These are phyloP conservation scores for Amanita brunnescens DNA, from an alignment of 768 basidiomycete genomes.

Conservation along the genomic window DNA sequence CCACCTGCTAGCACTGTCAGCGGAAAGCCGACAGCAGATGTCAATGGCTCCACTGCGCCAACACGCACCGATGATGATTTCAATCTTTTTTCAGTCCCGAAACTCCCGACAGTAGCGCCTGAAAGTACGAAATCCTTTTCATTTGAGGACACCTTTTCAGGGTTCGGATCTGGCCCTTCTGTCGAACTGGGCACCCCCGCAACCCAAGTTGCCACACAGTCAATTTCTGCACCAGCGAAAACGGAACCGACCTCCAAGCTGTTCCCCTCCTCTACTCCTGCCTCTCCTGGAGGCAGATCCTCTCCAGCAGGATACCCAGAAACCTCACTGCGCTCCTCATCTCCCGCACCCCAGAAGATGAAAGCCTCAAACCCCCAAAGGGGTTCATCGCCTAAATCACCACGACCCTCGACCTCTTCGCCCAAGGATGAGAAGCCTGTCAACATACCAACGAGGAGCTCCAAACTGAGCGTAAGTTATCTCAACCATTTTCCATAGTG, in stretches of 20 bases:
- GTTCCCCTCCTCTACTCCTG: neutral
- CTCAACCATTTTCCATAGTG: neutral
- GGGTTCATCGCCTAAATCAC: constrained; percentile 42
- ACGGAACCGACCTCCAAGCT: neutral
- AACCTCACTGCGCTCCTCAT: constrained; percentile 13
- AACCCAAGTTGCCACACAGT: constrained; percentile 8
- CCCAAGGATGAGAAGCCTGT: constrained; percentile 56
- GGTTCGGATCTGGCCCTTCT: constrained; percentile 30
- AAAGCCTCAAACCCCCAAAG: constrained; percentile 39
- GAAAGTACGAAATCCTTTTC: constrained; percentile 12
- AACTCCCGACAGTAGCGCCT: constrained; percentile 6
- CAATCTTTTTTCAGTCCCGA: constrained; percentile 4
- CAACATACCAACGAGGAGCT: constrained; percentile 49
- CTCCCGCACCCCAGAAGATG: constrained; percentile 25
- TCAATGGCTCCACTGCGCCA: constrained; percentile 20
- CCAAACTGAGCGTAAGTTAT: constrained; percentile 69
- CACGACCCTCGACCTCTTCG: constrained; percentile 51
- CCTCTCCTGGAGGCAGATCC: constrained; percentile 15
- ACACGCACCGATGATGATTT: constrained; percentile 14
- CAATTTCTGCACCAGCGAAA: neutral
- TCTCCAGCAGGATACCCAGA: constrained; percentile 19
- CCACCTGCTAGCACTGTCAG: constrained; percentile 24
- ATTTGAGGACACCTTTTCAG: constrained; percentile 51
- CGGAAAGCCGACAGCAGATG: constrained; percentile 18
- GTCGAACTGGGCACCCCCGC: constrained; percentile 29